Evolutionary conservation across 1,139 yeast species (phyloP).

Genomic region (Saccharomyces hybrid): DNA sequence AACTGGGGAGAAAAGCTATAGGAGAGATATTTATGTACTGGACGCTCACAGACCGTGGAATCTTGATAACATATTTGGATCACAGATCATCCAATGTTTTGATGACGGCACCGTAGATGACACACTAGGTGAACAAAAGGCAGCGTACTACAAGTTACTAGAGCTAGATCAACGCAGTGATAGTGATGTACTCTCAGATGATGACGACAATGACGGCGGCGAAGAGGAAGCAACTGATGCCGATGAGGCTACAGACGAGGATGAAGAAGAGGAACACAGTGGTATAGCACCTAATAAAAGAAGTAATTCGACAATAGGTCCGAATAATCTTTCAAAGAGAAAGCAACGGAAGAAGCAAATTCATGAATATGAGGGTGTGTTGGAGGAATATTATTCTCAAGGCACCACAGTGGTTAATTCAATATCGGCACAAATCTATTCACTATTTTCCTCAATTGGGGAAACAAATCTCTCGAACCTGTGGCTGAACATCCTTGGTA

Average conservation of each 20-base stretch:
- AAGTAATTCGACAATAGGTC: slow-evolving; percentile 26
- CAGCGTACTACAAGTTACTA: slow-evolving; percentile 48
- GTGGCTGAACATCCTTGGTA: slow-evolving; percentile 88
- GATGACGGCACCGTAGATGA: slow-evolving; percentile 77
- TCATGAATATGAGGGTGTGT: slow-evolving; percentile 43
- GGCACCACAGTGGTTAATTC: slow-evolving; percentile 78
- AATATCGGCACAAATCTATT: slow-evolving; percentile 70
- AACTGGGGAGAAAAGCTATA: slow-evolving; percentile 24
- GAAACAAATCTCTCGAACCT: slow-evolving; percentile 63
- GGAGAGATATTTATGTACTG: slow-evolving; percentile 61
- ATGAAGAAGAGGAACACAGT: slow-evolving; percentile 35
- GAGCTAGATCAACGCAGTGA: slow-evolving; percentile 35
- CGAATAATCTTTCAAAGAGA: slow-evolving; percentile 17
- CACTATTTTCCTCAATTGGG: slow-evolving; percentile 71
- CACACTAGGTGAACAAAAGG: slow-evolving; percentile 43
- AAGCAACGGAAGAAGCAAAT: slow-evolving; percentile 34
- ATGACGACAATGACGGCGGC: slow-evolving; percentile 34
- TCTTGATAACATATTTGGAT: slow-evolving; percentile 82
- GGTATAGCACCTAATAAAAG: slow-evolving; percentile 17
- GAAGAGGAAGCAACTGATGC: slow-evolving; percentile 24
- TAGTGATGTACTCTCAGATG: slow-evolving; percentile 43
- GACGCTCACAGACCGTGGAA: slow-evolving; percentile 98
- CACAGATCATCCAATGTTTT: slow-evolving; percentile 69
- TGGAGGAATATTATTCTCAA: slow-evolving; percentile 68
- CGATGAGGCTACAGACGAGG: slow-evolving; percentile 23